A percentile compares a stretch with the other conserved stretches of the same genome.
Conservation (phyloP, 2,329 filamentous ascomycete species). For the Aspergillus sp. region DNA sequence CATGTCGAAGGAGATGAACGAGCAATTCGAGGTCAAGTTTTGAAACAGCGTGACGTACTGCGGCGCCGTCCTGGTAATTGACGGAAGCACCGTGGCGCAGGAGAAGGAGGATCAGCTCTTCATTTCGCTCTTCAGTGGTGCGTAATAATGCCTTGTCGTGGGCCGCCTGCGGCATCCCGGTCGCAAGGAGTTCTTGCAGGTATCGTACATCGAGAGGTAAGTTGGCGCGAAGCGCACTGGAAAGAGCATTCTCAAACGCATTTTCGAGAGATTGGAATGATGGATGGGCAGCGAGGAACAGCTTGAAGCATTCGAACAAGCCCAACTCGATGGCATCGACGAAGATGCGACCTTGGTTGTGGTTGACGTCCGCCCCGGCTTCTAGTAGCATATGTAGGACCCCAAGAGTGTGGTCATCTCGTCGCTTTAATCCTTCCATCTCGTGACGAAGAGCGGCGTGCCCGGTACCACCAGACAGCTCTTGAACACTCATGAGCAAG, state of each 20-base stretch:
- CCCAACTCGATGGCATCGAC: conserved; percentile 5
- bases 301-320: conserved; percentile 7
- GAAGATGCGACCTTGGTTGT: conserved; percentile 4
- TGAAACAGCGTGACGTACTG: conserved; percentile 3
- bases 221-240: neutral
- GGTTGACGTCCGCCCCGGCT: conserved; percentile 5
- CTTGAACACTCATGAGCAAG: neutral
- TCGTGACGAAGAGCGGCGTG: conserved; percentile 5
- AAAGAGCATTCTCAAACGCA: conserved; percentile 8
- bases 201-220: conserved; percentile 1
- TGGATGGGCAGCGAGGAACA: neutral
- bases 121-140: neutral
- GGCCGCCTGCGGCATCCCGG: neutral
- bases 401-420: neutral
- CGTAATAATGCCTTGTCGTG: conserved; percentile 6
- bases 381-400: conserved; percentile 7
- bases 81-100: conserved; percentile 2
- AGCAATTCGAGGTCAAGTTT: conserved; percentile 2
- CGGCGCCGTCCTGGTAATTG: conserved; percentile 4
- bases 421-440: conserved; percentile 8
- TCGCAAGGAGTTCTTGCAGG: neutral
- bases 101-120: neutral
- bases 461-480: conserved; percentile 2
- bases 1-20: neutral
- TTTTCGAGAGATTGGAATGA: conserved; percentile 2